Evolutionary conservation across 2,329 filamentous ascomycete species (phyloP), one percentile per base, ranked within the genome.

Genomic region (Aureobasidium uvarum): DNA sequence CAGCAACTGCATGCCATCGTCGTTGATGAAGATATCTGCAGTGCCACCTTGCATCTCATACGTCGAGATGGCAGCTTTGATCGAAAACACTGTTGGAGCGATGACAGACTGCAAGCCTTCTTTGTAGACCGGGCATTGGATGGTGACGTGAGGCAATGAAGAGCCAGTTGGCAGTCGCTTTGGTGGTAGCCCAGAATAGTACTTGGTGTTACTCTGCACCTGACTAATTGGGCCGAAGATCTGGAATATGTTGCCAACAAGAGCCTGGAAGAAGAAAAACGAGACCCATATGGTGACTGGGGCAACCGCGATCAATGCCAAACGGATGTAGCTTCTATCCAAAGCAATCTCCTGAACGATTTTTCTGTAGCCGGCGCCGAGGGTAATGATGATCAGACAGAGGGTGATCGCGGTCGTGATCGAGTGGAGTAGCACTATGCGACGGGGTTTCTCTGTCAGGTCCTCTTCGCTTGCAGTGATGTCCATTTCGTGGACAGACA

Each of bases 311-410:
- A 86, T 43, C 64, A 89, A 81, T 5, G 81, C 81, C n/a, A 87
- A 68, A 43, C 87, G 82, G 39, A 80, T 68, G 68, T 81, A 89
- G 48, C 76, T 79, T 23, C 77, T 75, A 69, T 89, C 86, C 14
- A 84, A 77, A n/a, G 78, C 72, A 28, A 83, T 75, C 74, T 89
- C 80, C 58, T 84, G 79, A 1, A 82, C 84, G 43, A 89, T 72
- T 38, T 79, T 71, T 65, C 82, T 78, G 76, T 81, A 86, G 63
- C 86, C 87, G 28, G 82, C 72, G 7, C 84, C 86, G n/a, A 88
- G 76, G 46, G 83, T 84, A 6, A 75, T 69, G 33, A 85, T 73
- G 23, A 84, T 77, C 7, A 89, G 74, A 5, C 78, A 72, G 41
- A 89, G 68, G 0, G 86, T 87, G 11, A 81, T 54, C 0, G 76